A percentile compares a stretch with the other conserved stretches of the same genome.
Evolutionary conservation across 1,284 basidiomycete genomes (phyloP).

Genomic region (Leccinum griseonigrum): DNA sequence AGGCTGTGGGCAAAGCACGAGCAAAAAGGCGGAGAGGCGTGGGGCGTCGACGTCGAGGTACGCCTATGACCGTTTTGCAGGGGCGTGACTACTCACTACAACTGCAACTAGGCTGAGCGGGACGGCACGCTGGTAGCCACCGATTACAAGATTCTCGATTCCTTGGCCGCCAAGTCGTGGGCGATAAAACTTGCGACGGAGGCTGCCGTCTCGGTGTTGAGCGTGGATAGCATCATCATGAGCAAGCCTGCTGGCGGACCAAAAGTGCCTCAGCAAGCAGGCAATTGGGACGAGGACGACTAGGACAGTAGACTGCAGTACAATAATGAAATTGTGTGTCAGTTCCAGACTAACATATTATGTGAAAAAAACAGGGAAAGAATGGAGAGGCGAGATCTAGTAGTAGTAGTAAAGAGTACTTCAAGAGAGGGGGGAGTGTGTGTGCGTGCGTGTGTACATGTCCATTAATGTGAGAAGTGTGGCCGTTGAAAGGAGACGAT

Average conservation of each 20-base stretch:
- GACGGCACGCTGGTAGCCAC: constrained; percentile 71
- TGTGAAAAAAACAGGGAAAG: background rate
- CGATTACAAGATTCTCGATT: constrained; percentile 74
- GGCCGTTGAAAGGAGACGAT: constrained; percentile 9
- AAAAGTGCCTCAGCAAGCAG: constrained; percentile 78
- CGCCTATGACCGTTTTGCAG: constrained; percentile 5
- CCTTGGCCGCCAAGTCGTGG: constrained; percentile 88
- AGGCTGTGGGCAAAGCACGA: constrained; percentile 90
- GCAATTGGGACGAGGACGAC: constrained; percentile 78
- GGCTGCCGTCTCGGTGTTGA: constrained; percentile 91
- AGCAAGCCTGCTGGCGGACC: constrained; percentile 89
- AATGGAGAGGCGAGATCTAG: background rate
- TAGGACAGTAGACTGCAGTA: constrained; percentile 36
- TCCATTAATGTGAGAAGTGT: constrained; percentile 31
- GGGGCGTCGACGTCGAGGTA: constrained; percentile 95
- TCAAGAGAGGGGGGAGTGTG: constrained; percentile 3
- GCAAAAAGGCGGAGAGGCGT: constrained; percentile 60
- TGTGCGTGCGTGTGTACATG: constrained; percentile 20
- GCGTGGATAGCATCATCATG: constrained; percentile 98
- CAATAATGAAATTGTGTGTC: constrained; percentile 29
- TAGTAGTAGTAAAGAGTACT: background rate
- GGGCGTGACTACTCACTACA: background rate
- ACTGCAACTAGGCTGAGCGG: constrained; percentile 55
- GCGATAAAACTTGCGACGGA: constrained; percentile 88
- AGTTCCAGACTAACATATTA: constrained; percentile 19